These are phyloP conservation scores for Berberis thunbergii DNA, from an alignment of 164 flowering plant genomes.

Conservation along the genomic window DNA sequence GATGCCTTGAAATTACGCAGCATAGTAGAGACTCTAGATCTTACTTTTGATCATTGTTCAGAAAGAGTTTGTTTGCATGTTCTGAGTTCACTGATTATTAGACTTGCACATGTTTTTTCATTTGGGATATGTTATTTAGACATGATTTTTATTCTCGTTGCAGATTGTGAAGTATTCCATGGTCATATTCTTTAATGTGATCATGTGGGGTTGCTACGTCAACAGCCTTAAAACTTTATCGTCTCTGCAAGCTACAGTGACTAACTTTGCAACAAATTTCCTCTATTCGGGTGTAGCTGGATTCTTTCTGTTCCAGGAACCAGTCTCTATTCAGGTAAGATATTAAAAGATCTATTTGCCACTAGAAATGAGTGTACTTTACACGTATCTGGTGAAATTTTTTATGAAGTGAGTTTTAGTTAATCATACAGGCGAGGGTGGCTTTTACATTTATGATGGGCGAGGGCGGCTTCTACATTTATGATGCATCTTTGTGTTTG, in stretches of 20 bases:
- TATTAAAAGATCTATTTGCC: background rate
- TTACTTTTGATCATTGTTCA: background rate
- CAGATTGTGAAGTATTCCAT: constrained; percentile 60
- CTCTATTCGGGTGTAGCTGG: constrained; percentile 87
- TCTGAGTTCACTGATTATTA: background rate
- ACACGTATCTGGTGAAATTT: too few relatives aligned
- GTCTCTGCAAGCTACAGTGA: constrained; percentile 89
- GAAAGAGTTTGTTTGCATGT: background rate
- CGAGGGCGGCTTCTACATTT: too few relatives aligned
- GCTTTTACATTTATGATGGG: too few relatives aligned
- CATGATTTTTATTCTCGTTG: background rate
- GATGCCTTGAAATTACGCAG: too few relatives aligned
- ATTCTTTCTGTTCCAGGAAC: constrained; percentile 59
- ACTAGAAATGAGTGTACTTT: background rate
- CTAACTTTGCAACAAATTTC: constrained; percentile 84
- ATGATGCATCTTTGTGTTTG: too few relatives aligned
- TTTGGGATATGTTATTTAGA: background rate
- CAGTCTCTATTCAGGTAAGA: constrained; percentile 50
- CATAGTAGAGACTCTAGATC: too few relatives aligned
- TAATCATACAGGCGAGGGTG: too few relatives aligned
- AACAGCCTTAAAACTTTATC: constrained; percentile 88
- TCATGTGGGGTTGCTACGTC: constrained; percentile 91
- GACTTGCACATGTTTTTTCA: background rate
- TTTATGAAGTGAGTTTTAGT: too few relatives aligned
- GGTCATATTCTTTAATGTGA: constrained; percentile 68